Base-by-base conservation (phyloP, 179 eudicot species). In the Carnegiea gigantea region DNA sequence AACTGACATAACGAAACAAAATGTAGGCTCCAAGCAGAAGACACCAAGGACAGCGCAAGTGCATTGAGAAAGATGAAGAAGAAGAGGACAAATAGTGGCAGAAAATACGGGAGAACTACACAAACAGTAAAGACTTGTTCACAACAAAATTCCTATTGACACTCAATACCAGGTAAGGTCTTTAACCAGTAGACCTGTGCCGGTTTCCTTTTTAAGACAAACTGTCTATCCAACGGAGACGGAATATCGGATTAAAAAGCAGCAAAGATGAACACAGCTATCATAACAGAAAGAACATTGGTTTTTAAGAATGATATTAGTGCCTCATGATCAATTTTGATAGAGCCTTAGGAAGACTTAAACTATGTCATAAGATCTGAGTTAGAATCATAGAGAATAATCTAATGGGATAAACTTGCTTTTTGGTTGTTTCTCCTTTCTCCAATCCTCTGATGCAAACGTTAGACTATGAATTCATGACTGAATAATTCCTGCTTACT, bases 401-500 rank as follows among this genome's bases (percentile, higher is more conserved):
- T 14, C 43, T 24, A 70, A 70, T n/a, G 67, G 65, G 75, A 77
- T 36, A 36, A 33, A 30, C 46, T 70, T 70, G 44, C 28, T 15
- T 70, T 70, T 28, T 4, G n/a, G 40, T 36, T 6, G 1, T 67
- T 12, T 70, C 73, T 70, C 73, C 10, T 67, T 28, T 70, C 10
- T 26, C 73, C n/a, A 54, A 17, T 54, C 28, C 79, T 67, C 74
- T 49, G 65, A 28, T 18, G 72, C 73, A 73, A 78, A 81, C 64
- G 40, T 51, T 68, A 71, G 30, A 79, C 26, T 2, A 62, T 24
- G n/a, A 59, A 77, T 76, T 30, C 46, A 70, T 36, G 48, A 81
- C 51, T 80, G 72, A 64, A 76, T 46, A 15, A 17, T 59, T 84
- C 74, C 82, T 81, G 83, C 88, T 92, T 94, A 96, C 99, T 84